Conservation (phyloP, 2,329 filamentous ascomycete species). For the Aspergillus carbonarius region DNA sequence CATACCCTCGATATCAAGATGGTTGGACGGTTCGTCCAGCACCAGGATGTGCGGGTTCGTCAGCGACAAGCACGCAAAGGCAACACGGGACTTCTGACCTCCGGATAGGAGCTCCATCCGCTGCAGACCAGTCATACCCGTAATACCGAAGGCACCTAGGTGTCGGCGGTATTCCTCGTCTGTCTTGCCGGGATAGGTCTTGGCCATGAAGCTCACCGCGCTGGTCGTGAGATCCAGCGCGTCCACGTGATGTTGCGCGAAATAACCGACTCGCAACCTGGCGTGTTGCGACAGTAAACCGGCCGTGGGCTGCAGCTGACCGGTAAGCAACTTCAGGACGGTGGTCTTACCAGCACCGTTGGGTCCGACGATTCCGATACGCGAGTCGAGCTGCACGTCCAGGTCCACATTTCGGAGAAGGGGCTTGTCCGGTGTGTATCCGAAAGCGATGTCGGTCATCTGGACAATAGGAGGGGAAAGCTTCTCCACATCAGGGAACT, state of each 20-base stretch:
- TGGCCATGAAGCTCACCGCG: slow-evolving; percentile 95
- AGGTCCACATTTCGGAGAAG: slow-evolving; percentile 85
- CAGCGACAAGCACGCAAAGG: slow-evolving; percentile 92
- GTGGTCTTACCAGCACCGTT: slow-evolving; percentile 99
- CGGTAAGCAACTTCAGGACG: slow-evolving; percentile 94
- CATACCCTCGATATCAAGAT: slow-evolving; percentile 99
- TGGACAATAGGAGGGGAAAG: slow-evolving; percentile 96
- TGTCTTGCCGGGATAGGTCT: slow-evolving; percentile 81
- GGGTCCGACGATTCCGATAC: slow-evolving; percentile 98
- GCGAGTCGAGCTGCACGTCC: slow-evolving; percentile 95
- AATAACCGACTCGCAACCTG: slow-evolving; percentile 88
- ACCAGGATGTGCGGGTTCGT: slow-evolving; percentile 96
- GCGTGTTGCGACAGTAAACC: slow-evolving; percentile 88
- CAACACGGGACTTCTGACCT: slow-evolving; percentile 97
- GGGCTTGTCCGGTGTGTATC: slow-evolving; percentile 76
- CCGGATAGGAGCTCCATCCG: slow-evolving; percentile 93
- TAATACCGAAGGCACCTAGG: slow-evolving; percentile 80
- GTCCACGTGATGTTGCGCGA: slow-evolving; percentile 97
- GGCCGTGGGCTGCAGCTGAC: slow-evolving; percentile 71
- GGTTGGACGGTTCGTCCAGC: slow-evolving; percentile 97
- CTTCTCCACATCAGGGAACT: slow-evolving; percentile 96
- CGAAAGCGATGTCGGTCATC: slow-evolving; percentile 90
- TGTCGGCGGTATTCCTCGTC: slow-evolving; percentile 97
- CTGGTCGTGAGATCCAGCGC: slow-evolving; percentile 85
- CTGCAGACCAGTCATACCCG: slow-evolving; percentile 92